A percentile compares a stretch with the other conserved stretches of the same genome.
These are phyloP conservation scores for Ogataea philodendri DNA, from an alignment of 805 yeast species.

Conservation along the genomic window DNA sequence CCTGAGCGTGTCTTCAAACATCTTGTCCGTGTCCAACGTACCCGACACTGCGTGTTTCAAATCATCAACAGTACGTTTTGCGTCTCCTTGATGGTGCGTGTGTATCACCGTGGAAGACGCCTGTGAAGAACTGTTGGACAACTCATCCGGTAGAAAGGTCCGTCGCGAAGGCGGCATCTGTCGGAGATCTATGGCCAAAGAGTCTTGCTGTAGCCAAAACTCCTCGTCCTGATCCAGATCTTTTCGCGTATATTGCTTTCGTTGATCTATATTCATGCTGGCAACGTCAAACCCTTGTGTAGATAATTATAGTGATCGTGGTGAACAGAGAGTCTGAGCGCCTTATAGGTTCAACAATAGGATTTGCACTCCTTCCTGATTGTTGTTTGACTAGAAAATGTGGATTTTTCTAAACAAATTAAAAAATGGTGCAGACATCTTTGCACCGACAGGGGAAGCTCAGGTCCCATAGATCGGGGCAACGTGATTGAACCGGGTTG, in stretches of 20 bases:
- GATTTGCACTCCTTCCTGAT: too few relatives aligned
- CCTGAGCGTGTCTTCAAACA: conserved; percentile 13
- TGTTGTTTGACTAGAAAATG: conserved; percentile 7
- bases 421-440: conserved; percentile 6
- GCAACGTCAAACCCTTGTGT: too few relatives aligned
- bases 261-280: conserved; percentile 8
- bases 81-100: conserved; percentile 11
- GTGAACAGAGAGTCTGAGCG: neutral
- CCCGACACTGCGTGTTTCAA: conserved; percentile 14
- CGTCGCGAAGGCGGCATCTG: conserved; percentile 15
- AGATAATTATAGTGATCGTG: too few relatives aligned
- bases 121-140: conserved; percentile 27
- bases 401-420: conserved; percentile 11
- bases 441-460: conserved; percentile 7
- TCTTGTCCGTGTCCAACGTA: conserved; percentile 28
- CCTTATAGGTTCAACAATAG: too few relatives aligned
- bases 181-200: conserved; percentile 14
- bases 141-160: conserved; percentile 13
- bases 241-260: conserved; percentile 23
- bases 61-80: conserved; percentile 11
- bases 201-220: conserved; percentile 20
- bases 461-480: conserved; percentile 1
- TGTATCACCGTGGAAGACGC: conserved; percentile 32
- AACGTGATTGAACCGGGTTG: too few relatives aligned
- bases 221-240: conserved; percentile 25